Conservation (phyloP, 306 rosid species). For the Notholithocarpus densiflorus region DNA sequence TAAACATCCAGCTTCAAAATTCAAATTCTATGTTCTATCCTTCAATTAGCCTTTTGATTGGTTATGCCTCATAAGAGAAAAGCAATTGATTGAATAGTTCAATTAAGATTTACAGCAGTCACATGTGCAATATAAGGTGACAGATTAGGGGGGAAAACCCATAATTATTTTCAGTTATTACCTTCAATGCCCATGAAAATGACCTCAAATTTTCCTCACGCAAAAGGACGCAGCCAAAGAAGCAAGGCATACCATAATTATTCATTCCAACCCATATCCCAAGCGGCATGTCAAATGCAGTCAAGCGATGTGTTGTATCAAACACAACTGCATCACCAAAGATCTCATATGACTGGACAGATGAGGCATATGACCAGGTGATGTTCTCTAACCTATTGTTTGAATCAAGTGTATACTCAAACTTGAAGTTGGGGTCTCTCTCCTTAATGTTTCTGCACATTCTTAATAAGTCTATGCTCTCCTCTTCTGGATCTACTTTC, state of each 20-base stretch:
- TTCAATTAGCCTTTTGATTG: not conserved
- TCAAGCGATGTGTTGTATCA: conserved; percentile 85
- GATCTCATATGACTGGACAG: conserved; percentile 68
- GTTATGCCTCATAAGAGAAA: conserved; percentile 6
- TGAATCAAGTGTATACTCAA: conserved; percentile 74
- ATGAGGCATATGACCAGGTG: conserved; percentile 97
- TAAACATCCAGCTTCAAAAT: not conserved
- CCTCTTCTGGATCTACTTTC: conserved; percentile 89
- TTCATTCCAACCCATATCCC: conserved; percentile 97
- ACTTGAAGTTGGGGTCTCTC: conserved; percentile 84
- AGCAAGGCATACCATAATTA: conserved; percentile 98
- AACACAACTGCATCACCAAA: conserved; percentile 93
- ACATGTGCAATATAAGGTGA: conserved; percentile 1
- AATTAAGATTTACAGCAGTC: conserved; percentile 12
- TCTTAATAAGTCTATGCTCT: conserved; percentile 74
- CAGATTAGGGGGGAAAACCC: not conserved
- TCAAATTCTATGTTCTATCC: conserved; percentile 1
- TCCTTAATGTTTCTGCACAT: conserved; percentile 91
- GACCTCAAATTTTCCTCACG: conserved; percentile 81
- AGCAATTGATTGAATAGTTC: not conserved
- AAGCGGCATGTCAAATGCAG: conserved; percentile 92
- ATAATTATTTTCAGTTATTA: conserved; percentile 30
- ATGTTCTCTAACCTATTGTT: conserved; percentile 74
- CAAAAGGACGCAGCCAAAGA: conserved; percentile 85
- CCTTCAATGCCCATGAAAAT: conserved; percentile 90